phyloP scores from a whole-genome alignment of 331 rosid species.

The Rosa hybrid region DNA sequence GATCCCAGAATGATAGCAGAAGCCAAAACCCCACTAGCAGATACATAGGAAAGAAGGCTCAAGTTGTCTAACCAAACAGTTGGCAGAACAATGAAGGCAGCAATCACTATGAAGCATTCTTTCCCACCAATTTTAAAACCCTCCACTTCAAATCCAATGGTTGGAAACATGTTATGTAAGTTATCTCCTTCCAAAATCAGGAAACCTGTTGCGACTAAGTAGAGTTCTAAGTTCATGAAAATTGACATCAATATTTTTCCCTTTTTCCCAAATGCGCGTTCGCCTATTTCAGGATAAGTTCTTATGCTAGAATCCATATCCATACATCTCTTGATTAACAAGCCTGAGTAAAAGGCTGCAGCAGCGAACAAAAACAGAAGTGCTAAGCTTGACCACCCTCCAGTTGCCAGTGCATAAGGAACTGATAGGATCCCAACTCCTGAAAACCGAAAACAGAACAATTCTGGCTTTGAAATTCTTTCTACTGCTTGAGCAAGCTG shows the following conservation, averaged over 20 bases:
- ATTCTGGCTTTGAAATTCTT: neutral
- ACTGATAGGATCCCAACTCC: conserved; percentile 86
- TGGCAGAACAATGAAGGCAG: conserved; percentile 62
- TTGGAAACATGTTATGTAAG: conserved; percentile 54
- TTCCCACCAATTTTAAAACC: conserved; percentile 50
- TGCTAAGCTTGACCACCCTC: conserved; percentile 77
- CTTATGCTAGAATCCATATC: conserved; percentile 51
- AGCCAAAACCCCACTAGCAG: conserved; percentile 91
- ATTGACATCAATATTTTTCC: conserved; percentile 56
- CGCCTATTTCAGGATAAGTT: conserved; percentile 78
- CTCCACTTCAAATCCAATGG: conserved; percentile 29
- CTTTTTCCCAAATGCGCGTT: conserved; percentile 66
- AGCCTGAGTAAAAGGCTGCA: conserved; percentile 54
- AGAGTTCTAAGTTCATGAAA: conserved; percentile 65
- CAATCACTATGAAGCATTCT: conserved; percentile 51
- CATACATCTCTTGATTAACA: conserved; percentile 78
- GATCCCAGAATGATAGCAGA: conserved; percentile 60
- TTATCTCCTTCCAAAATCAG: conserved; percentile 88
- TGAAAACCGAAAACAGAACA: conserved; percentile 26
- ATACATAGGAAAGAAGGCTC: conserved; percentile 75
- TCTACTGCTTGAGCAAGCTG: neutral
- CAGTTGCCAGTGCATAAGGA: conserved; percentile 85
- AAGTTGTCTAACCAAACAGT: conserved; percentile 79
- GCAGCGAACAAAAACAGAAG: conserved; percentile 51
- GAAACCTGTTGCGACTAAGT: conserved; percentile 72